Percentiles rank a stretch among this genome's conserved stretches.
Evolutionary conservation across 768 basidiomycete species (phyloP).

Genomic region (Pulveroboletus sp.): DNA sequence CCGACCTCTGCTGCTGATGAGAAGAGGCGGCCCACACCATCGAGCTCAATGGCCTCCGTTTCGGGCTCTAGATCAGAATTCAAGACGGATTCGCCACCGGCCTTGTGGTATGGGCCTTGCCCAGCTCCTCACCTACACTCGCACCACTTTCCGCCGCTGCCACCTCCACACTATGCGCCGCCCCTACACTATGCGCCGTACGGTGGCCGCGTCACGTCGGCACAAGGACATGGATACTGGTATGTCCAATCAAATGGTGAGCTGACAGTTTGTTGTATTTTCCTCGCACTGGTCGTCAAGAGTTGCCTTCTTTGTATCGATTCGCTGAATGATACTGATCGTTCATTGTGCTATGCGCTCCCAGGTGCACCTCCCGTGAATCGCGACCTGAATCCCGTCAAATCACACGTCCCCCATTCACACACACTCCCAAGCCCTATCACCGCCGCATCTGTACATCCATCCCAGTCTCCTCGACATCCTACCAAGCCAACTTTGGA

Average conservation of each 20-base stretch:
- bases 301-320: background rate
- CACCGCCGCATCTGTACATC: background rate
- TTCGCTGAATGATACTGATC: constrained; percentile 10
- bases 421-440: constrained; percentile 2
- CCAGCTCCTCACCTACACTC: background rate
- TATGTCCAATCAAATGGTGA: constrained; percentile 19
- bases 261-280: constrained; percentile 1
- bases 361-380: constrained; percentile 16
- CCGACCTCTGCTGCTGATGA: background rate
- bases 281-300: background rate
- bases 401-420: constrained; percentile 1
- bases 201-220: constrained; percentile 4
- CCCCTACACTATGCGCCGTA: constrained; percentile 14
- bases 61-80: constrained; percentile 1
- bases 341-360: background rate
- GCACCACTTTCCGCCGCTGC: constrained; percentile 14
- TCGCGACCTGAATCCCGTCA: constrained; percentile 8
- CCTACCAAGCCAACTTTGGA: constrained; percentile 1
- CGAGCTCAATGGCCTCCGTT: background rate
- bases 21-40: constrained; percentile 1
- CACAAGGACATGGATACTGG: constrained; percentile 23
- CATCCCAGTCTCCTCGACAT: constrained; percentile 1
- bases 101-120: constrained; percentile 9
- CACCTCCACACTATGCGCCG: constrained; percentile 8
- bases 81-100: constrained; percentile 10